phyloP scores from a whole-genome alignment of 257 asterid genomes.

The Hygrophila difformis region DNA sequence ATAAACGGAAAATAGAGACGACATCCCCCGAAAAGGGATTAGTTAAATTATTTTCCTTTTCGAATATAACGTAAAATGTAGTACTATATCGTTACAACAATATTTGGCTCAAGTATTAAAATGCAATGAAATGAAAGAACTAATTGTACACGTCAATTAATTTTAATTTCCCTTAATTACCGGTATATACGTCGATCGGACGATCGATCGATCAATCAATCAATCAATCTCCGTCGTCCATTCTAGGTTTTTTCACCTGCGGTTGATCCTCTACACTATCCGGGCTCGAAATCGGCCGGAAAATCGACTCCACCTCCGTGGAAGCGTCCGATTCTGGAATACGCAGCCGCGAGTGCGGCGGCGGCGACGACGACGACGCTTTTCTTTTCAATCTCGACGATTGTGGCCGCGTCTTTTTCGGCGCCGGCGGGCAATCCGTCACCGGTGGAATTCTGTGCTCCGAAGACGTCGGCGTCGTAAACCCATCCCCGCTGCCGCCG shows the following conservation, averaged over 20 bases:
- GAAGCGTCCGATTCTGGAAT: slow-evolving; percentile 11
- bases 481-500: slow-evolving; percentile 23
- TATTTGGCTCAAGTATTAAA: no score
- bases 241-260: slow-evolving; percentile 11
- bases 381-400: slow-evolving; percentile 16
- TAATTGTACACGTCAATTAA: no score
- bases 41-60: no score
- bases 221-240: no score
- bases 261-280: background rate
- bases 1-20: no score
- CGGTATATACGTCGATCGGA: no score
- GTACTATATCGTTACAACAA: no score
- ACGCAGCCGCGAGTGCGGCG: slow-evolving; percentile 9
- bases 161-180: no score
- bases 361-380: slow-evolving; percentile 6
- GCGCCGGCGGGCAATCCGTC: slow-evolving; percentile 58
- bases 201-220: no score
- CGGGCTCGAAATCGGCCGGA: slow-evolving; percentile 16
- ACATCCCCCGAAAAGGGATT: no score
- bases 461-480: slow-evolving; percentile 45
- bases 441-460: slow-evolving; percentile 41
- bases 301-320: slow-evolving; percentile 24
- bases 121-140: no score
- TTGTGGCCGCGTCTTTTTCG: slow-evolving; percentile 29
- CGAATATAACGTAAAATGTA: no score